These are phyloP conservation scores for Coniochaeta sp. DNA, from an alignment of 2,329 filamentous ascomycete species.

Conservation along the genomic window DNA sequence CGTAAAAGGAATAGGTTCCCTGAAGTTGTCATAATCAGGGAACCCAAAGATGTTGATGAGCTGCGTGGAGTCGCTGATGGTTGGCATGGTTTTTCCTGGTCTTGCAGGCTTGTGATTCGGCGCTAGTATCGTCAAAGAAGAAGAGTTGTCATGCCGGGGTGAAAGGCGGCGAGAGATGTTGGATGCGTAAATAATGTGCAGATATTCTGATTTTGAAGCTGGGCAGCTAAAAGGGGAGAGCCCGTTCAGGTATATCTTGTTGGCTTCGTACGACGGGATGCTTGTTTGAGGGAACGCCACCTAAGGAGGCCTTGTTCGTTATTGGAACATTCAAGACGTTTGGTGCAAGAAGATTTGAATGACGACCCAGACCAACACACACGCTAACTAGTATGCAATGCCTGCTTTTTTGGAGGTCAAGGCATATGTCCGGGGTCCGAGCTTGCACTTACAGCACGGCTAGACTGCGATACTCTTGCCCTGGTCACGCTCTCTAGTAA, in stretches of 20 bases:
- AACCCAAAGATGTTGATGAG: conserved; percentile 7
- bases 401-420: neutral
- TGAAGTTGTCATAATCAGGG: conserved; percentile 5
- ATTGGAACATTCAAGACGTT: neutral
- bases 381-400: too few relatives aligned
- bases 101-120: neutral
- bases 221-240: neutral
- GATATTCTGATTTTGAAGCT: neutral
- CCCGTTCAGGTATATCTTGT: too few relatives aligned
- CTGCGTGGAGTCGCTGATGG: conserved; percentile 5
- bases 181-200: neutral
- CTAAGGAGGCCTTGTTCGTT: neutral
- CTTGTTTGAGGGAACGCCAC: neutral
- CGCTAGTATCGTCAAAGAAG: neutral
- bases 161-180: neutral
- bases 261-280: neutral
- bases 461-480: neutral
- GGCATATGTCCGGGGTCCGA: neutral
- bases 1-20: conserved; percentile 5
- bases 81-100: neutral
- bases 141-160: neutral
- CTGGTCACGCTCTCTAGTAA: neutral
- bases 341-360: neutral
- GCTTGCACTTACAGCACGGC: neutral
- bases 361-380: neutral